Base-by-base conservation (phyloP, 305 asterid genomes). In the Nicotiana rustica region DNA sequence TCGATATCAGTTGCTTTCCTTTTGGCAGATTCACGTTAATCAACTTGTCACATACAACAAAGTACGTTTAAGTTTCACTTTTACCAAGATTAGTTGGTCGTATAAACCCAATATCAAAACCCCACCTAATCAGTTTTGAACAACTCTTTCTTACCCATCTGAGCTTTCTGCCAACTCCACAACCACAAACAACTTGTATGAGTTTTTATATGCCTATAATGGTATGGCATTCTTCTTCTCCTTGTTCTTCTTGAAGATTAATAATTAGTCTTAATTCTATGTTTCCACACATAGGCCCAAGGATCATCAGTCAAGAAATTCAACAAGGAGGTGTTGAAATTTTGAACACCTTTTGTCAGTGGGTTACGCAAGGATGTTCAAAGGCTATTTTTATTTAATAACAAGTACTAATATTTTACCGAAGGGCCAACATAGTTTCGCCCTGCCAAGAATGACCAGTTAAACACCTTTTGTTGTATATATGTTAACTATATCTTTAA, bases 11-110 rank as follows among this genome's bases (percentile, higher is more conserved):
- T 61, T 38, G 73, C 62, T 70, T 19, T 25, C 59, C 64, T 80
- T 85, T 85, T 61, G 82, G 78, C 62, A 60, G 84, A 47, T 25
- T 25, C 29, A 25, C 29, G 29, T 25, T 25, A 25, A 25, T 41
- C 49, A 41, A 41, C 49, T 41, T 75, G 17, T 8, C 65, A 68
- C 65, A 47, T 12, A 10, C 49, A 41, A 41, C 49, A 41, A 41
- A 41, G 12, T 7, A 29, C 31, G 33, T 69, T 69, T 14, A 38
- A 18, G 49, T 69, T 69, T 18, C 77, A 69, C 77, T n/a, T 69
- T 4, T 38, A 41, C 21, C 77, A 18, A 69, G 77, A 41, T 15
- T 69, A 9, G 13, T 7, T 69, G 59, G 57, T 5, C 10, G 57
- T 38, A 38, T 69, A n/a, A 38, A 69, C 10, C 77, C 35, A 69